These are phyloP conservation scores for Alternaria arbusti DNA, from an alignment of 2,329 filamentous ascomycete species.

Conservation along the genomic window DNA sequence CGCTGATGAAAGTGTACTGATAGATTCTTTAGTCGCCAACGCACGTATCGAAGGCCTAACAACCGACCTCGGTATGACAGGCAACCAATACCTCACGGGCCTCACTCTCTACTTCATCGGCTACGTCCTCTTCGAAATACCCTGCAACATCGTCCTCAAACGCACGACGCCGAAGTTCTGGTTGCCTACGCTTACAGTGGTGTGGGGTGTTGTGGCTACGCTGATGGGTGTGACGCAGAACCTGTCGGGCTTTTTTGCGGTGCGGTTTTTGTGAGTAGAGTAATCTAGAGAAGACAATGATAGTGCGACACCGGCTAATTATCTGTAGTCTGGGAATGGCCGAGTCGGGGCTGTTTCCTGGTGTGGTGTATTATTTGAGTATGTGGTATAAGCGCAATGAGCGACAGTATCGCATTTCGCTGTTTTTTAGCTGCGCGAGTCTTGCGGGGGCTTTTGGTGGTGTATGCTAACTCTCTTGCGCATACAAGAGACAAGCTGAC, in stretches of 20 bases:
- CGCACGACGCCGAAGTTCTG: constrained; percentile 60
- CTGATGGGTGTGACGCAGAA: constrained; percentile 58
- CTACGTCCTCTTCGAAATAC: constrained; percentile 60
- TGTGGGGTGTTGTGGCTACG: constrained; percentile 58
- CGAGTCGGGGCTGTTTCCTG: constrained; percentile 48
- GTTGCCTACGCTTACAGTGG: constrained; percentile 56
- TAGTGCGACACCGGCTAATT: background rate
- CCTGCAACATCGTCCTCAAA: constrained; percentile 66
- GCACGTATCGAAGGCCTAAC: constrained; percentile 49
- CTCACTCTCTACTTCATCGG: constrained; percentile 70
- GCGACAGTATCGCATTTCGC: constrained; percentile 63
- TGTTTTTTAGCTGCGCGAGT: constrained; percentile 66
- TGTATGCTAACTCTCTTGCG: constrained; percentile 35
- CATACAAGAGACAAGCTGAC: too few species aligned
- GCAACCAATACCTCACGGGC: constrained; percentile 66
- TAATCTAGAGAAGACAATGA: background rate
- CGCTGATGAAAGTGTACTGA: background rate
- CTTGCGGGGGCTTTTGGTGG: constrained; percentile 68
- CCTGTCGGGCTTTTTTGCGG: constrained; percentile 54
- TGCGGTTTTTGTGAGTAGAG: constrained; percentile 54
- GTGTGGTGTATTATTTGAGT: constrained; percentile 62
- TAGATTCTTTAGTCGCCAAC: constrained; percentile 50
- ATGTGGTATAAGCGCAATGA: constrained; percentile 70
- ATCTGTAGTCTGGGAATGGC: constrained; percentile 38
- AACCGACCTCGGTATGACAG: constrained; percentile 42